A percentile compares a stretch with the other conserved stretches of the same genome.
Evolutionary conservation across 2,329 filamentous ascomycete genomes (phyloP).

Genomic region (Trichoderma semiorbis): DNA sequence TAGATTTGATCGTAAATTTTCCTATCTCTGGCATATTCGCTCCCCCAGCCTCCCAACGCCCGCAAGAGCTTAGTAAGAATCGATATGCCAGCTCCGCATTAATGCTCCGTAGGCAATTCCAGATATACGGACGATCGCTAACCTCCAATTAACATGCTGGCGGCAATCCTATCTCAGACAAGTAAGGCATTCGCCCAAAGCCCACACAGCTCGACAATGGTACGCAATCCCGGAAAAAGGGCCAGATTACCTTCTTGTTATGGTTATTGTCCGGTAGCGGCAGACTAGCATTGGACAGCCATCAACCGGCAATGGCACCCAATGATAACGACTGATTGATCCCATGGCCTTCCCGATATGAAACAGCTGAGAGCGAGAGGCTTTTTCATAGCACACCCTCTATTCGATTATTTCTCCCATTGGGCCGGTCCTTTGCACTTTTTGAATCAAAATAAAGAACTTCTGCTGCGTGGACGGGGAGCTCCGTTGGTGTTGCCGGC

Average conservation of each 20-base stretch:
- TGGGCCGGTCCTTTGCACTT: conserved; percentile 2
- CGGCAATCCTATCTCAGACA: not conserved
- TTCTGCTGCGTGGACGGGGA: not conserved
- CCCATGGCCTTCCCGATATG: conserved; percentile 8
- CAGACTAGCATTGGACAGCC: conserved; percentile 4
- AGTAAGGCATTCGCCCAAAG: not conserved
- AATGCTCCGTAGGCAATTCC: not conserved
- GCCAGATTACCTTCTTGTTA: conserved; percentile 13
- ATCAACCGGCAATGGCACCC: not conserved
- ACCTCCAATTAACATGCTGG: not conserved
- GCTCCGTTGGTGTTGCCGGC: conserved; percentile 2
- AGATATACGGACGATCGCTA: not conserved
- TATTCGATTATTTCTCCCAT: not conserved
- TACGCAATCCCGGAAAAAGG: not conserved
- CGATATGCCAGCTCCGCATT: not conserved
- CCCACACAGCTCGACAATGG: conserved; percentile 5
- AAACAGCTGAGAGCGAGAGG: not conserved
- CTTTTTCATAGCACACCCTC: not conserved
- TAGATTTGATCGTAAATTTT: not conserved
- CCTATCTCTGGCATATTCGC: not conserved
- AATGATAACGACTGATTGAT: not conserved
- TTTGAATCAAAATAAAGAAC: not conserved
- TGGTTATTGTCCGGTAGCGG: conserved; percentile 16
- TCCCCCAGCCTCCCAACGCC: not conserved
- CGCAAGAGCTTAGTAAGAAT: not conserved